Evolutionary conservation across 495 filamentous ascomycete genomes (phyloP), one percentile per base, ranked within the genome.

Genomic region (Hypoxylon crocopeplum): DNA sequence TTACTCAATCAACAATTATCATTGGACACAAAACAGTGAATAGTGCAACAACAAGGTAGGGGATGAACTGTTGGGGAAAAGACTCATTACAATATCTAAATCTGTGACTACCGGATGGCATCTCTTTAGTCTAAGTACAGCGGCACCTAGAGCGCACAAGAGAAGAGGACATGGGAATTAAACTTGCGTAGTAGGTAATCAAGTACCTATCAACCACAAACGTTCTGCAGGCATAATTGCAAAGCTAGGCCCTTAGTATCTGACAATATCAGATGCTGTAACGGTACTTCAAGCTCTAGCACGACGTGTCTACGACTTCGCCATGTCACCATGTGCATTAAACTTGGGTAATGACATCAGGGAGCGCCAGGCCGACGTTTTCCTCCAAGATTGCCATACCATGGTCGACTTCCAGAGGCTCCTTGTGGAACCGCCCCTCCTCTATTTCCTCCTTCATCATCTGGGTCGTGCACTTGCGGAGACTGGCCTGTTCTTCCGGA

Each of bases 301-400:
- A 3, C 5, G 33, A n/a, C 20, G 11, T 32, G 19, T 21, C 13
- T 11, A 20, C 41, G 27, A 21, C 22, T 25, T 17, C 37, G n/a
- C 19, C 27, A 13, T 19, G 8, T 8, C 12, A 16, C 3, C 69
- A 17, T 62, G 13, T 27, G n/a, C n/a, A n/a, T 45, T 49, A 67
- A 15, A 41, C 48, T 47, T 79, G 73, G 17, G 77, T 80, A 36
- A 83, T 69, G 15, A 86, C 67, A 64, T 87, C 81, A 10, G 80
- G 75, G 7, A 77, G 72, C 10, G 79, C 77, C 10, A 70, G 61
- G 40, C 78, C 79, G 29, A 82, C 78, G 25, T 75, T 78, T 64
- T 88, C 83, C 64, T 88, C 85, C 16, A 77, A 82, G 30, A 86
- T 50, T 40, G 84, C 83, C n/a, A 87, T 67, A 2, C 80, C 83